Base-by-base conservation (phyloP, 176 grass and related monocot species). In the Puya raimondii region DNA sequence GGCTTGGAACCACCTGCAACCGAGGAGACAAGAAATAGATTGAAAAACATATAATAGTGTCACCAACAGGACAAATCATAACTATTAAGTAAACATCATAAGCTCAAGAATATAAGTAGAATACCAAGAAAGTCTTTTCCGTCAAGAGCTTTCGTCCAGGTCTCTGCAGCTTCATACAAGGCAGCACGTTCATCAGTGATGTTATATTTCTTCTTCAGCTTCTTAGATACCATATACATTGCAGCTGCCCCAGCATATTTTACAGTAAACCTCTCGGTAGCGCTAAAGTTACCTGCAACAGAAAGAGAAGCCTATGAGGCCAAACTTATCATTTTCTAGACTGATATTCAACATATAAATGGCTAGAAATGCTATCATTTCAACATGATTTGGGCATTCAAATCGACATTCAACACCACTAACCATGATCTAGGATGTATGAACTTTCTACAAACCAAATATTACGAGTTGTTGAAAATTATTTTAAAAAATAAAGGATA, bases 211-310 rank as follows among this genome's bases (percentile, higher is more conserved):
- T 88, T 97, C 80, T 92, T 97, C 47, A 97, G 71, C 65, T 92
- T 97, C 82, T 97, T 97, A 2, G 89, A 83, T 42, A 97, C 84
- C 51, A 97, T 83, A 65, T 97, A 97, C 93, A 97, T 97, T 64
- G 82, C 85, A 12, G 82, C 93, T 52, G 93, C 89, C 47, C 93
- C 93, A 84, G 81, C 85, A 57, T 97, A 97, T 79, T 91, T 96
- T 64, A 85, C 93, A 25, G 86, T 71, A 84, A 92, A 81, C 72
- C 84, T 82, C 69, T 97, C 81, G 2, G 74, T 82, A 65, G 53
- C 81, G 72, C 89, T 90, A 74, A 97, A 97, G 80, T 97, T 97
- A 20, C 93, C 93, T 97, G 86, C 69, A 75, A 33, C 13, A 49
- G 12, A 63, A 16, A 26, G n/a, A n/a, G 20, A 52, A n/a, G 48